These are phyloP conservation scores for Hamigera avellanea DNA, from an alignment of 495 filamentous ascomycete species.

Conservation along the genomic window DNA sequence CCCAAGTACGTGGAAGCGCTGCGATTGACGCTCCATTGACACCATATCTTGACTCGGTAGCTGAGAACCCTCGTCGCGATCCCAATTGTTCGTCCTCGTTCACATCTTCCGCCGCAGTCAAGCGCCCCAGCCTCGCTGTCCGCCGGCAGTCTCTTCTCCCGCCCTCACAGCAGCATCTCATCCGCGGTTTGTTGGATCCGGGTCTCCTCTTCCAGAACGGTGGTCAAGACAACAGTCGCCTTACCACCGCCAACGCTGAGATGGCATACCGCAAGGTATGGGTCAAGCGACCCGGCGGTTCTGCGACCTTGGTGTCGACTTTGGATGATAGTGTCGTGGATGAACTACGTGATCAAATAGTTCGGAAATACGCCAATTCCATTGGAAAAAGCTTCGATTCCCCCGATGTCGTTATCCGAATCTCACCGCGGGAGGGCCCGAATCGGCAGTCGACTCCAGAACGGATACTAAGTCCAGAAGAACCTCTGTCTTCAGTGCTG, in stretches of 20 bases:
- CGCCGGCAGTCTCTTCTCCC: conserved; percentile 43
- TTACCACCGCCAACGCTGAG: conserved; percentile 11
- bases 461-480: conserved; percentile 72
- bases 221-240: conserved; percentile 10
- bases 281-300: conserved; percentile 78
- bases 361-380: conserved; percentile 88
- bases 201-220: conserved; percentile 15
- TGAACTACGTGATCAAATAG: conserved; percentile 84
- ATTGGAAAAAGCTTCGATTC: conserved; percentile 80
- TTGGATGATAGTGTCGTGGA: conserved; percentile 86
- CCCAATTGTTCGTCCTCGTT: conserved; percentile 10
- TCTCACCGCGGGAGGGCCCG: conserved; percentile 40
- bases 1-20: conserved; percentile 7
- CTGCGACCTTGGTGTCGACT: conserved; percentile 77
- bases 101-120: conserved; percentile 10
- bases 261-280: conserved; percentile 67
- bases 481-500: conserved; percentile 63
- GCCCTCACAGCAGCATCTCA: conserved; percentile 30
- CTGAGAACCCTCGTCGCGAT: conserved; percentile 13
- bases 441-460: conserved; percentile 41
- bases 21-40: conserved; percentile 16
- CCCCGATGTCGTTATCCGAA: conserved; percentile 68
- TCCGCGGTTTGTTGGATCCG: conserved; percentile 28
- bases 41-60: conserved; percentile 21
- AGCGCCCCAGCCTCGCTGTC: conserved; percentile 30